phyloP scores from a whole-genome alignment of 257 asterid genomes.

The Marsdenia floribunda region DNA sequence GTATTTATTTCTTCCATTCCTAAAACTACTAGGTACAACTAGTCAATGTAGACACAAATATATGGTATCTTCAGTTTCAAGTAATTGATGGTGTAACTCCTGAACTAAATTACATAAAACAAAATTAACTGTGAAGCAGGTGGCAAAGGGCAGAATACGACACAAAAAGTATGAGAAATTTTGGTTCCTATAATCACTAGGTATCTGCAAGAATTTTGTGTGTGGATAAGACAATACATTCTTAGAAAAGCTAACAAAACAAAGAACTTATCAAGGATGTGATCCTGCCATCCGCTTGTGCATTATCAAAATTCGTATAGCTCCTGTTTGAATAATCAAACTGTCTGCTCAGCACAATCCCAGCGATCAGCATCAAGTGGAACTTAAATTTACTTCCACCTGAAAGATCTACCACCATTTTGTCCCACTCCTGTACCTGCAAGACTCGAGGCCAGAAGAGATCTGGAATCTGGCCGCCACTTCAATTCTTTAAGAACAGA shows the following conservation, averaged over 20 bases:
- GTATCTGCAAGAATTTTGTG: slow-evolving; percentile 8
- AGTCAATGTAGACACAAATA: neutral
- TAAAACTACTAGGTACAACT: neutral
- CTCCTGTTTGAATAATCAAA: neutral
- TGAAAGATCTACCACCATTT: slow-evolving; percentile 69
- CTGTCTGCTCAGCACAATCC: neutral
- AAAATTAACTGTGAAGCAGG: slow-evolving; percentile 3
- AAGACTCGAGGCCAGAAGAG: slow-evolving; percentile 59
- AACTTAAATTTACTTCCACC: slow-evolving; percentile 38
- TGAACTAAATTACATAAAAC: slow-evolving; percentile 6
- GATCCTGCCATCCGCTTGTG: neutral
- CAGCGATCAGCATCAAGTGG: neutral
- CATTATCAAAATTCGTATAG: neutral
- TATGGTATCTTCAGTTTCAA: slow-evolving; percentile 1
- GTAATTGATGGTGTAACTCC: neutral
- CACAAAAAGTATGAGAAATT: neutral
- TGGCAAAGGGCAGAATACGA: neutral
- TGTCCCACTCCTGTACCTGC: slow-evolving; percentile 86
- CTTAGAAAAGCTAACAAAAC: neutral
- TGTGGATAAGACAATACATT: neutral
- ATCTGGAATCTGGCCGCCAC: slow-evolving; percentile 87
- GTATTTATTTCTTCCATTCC: slow-evolving; percentile 6
- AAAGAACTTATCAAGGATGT: neutral
- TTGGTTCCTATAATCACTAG: slow-evolving; percentile 13
- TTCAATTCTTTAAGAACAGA: slow-evolving; percentile 74